phyloP scores from a whole-genome alignment of 768 basidiomycete species.

The Hysterangium stoloniferum region DNA sequence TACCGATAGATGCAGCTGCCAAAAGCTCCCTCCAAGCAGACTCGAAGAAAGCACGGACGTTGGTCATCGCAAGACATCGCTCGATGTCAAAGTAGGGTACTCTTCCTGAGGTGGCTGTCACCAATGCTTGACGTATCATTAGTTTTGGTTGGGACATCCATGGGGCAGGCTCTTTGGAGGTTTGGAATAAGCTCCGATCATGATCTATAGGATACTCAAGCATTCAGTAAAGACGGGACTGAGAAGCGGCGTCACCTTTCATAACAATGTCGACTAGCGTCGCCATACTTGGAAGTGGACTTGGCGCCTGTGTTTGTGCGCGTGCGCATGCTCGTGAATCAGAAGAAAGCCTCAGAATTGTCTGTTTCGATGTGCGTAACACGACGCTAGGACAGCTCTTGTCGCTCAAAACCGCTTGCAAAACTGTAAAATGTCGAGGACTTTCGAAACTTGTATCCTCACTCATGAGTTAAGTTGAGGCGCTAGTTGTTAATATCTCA shows the following conservation, averaged over 20 bases:
- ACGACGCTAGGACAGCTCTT: conserved; percentile 59
- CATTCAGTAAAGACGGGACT: not conserved
- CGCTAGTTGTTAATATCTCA: conserved; percentile 23
- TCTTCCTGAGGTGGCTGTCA: conserved; percentile 51
- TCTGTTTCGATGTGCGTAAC: conserved; percentile 52
- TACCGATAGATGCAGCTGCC: conserved; percentile 44
- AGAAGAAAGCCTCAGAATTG: conserved; percentile 39
- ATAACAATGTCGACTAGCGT: conserved; percentile 2
- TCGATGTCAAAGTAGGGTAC: conserved; percentile 59
- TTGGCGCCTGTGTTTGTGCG: not conserved
- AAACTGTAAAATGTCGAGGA: conserved; percentile 49
- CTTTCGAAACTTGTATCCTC: conserved; percentile 35
- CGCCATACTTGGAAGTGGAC: conserved; percentile 1
- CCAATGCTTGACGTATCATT: conserved; percentile 49
- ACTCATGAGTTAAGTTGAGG: not conserved
- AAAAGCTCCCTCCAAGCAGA: conserved; percentile 63
- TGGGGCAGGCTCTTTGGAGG: conserved; percentile 14
- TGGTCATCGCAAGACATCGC: conserved; percentile 49
- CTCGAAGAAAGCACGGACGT: conserved; percentile 55
- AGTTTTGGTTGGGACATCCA: conserved; percentile 49
- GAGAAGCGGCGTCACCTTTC: not conserved
- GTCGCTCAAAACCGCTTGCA: conserved; percentile 60
- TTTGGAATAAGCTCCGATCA: not conserved
- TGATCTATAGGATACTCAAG: too few species aligned
- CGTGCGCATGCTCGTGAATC: conserved; percentile 30